Evolutionary conservation across 23 red algal species (phyloP).

Genomic region (Porphyridium purpureum): DNA sequence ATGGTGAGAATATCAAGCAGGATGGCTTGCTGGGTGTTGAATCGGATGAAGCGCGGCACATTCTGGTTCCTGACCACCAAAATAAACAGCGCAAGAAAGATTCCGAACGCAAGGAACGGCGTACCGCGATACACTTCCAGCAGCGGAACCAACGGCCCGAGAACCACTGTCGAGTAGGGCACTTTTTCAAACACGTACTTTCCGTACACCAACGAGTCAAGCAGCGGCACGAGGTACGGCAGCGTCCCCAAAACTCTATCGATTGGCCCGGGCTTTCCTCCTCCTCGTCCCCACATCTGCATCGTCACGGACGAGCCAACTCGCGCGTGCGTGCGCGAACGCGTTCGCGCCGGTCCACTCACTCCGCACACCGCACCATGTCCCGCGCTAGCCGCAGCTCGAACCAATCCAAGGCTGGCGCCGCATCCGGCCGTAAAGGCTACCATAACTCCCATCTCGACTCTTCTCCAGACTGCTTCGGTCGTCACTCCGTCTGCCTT

Average conservation of each 20-base stretch:
- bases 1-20: conserved; percentile 84
- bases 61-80: conserved; percentile 65
- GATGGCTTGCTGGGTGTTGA: conserved; percentile 96
- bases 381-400: too few species aligned
- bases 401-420: too few species aligned
- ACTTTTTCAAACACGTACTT: conserved; percentile 62
- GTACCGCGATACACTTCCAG: conserved; percentile 74
- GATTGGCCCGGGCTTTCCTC: not conserved
- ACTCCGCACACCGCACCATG: too few species aligned
- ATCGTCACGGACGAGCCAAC: too few species aligned
- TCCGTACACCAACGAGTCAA: conserved; percentile 88
- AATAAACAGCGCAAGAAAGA: conserved; percentile 69
- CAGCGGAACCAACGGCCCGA: conserved; percentile 55
- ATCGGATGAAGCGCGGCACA: conserved; percentile 68
- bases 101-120: conserved; percentile 76
- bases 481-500: too few species aligned
- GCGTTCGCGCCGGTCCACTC: too few species aligned
- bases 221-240: conserved; percentile 89
- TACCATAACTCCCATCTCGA: too few species aligned
- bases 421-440: too few species aligned
- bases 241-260: conserved; percentile 45
- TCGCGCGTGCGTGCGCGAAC: too few species aligned
- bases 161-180: conserved; percentile 37
- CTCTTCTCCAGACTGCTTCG: too few species aligned
- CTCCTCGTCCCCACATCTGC: too few species aligned